These are phyloP conservation scores for Serendipita sp. DNA, from an alignment of 768 basidiomycete species.

Conservation along the genomic window DNA sequence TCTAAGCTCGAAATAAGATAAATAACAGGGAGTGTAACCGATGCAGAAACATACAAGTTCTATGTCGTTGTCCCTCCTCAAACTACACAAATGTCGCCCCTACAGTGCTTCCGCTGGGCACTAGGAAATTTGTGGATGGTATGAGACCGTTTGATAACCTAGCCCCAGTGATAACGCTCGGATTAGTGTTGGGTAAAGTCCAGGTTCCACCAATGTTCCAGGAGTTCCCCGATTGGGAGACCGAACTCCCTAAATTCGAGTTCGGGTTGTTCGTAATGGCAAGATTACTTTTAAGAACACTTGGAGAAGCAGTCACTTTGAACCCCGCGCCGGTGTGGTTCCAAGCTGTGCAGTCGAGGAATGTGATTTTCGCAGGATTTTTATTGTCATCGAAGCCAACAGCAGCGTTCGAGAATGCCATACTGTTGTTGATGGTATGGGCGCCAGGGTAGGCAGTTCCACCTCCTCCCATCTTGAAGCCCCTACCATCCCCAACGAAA, in stretches of 20 bases:
- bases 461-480: not conserved
- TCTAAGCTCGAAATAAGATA: too few species aligned
- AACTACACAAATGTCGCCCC: not conserved
- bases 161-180: not conserved
- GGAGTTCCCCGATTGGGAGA: constrained; percentile 8
- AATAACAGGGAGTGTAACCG: too few species aligned
- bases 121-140: not conserved
- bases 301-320: not conserved
- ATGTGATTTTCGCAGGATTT: not conserved
- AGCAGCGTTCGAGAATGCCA: constrained; percentile 6
- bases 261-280: constrained; percentile 8
- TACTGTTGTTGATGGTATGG: constrained; percentile 7
- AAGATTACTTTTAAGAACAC: not conserved
- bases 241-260: constrained; percentile 2
- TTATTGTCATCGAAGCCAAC: constrained; percentile 8
- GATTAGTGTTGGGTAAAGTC: not conserved
- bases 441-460: not conserved
- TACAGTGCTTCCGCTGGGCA: not conserved
- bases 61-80: too few species aligned
- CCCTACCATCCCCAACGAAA: not conserved
- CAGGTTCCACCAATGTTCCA: constrained; percentile 8
- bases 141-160: not conserved
- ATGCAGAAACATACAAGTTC: too few species aligned
- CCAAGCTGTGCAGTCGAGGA: constrained; percentile 9
- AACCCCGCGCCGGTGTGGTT: constrained; percentile 6